phyloP scores from a whole-genome alignment of 1,139 yeast genomes.

The Candida sanyaensis region DNA sequence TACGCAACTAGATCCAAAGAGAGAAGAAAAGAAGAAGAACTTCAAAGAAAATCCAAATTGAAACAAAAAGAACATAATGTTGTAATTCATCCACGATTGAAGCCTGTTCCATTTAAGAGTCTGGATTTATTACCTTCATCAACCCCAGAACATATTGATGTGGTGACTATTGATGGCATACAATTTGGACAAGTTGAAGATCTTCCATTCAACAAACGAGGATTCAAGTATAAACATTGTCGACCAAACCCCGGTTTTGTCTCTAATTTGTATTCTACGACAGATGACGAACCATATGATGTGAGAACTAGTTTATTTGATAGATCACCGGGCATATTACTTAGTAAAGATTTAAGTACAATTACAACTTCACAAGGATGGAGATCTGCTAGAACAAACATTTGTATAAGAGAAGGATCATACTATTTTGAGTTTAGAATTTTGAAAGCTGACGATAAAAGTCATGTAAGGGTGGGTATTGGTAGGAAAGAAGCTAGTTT shows the following conservation, averaged over 20 bases:
- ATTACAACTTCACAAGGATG: conserved; percentile 72
- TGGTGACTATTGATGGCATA: conserved; percentile 16
- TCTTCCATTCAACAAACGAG: conserved; percentile 75
- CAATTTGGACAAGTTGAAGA: conserved; percentile 63
- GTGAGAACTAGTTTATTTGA: conserved; percentile 74
- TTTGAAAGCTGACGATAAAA: conserved; percentile 43
- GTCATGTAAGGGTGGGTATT: conserved; percentile 81
- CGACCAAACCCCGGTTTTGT: conserved; percentile 65
- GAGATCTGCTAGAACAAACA: conserved; percentile 76
- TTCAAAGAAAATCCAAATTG: conserved; percentile 18
- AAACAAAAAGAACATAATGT: conserved; percentile 33
- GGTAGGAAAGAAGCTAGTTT: conserved; percentile 84
- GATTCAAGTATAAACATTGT: conserved; percentile 82
- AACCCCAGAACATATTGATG: conserved; percentile 13
- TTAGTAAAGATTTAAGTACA: conserved; percentile 42
- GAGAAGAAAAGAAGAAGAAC: conserved; percentile 19
- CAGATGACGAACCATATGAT: conserved; percentile 69
- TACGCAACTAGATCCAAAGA: conserved; percentile 30
- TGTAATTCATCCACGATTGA: conserved; percentile 44
- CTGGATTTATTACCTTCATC: conserved; percentile 26
- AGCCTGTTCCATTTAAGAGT: conserved; percentile 44
- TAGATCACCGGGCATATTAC: conserved; percentile 59
- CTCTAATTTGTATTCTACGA: conserved; percentile 67
- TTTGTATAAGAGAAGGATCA: conserved; percentile 74
- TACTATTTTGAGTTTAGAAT: conserved; percentile 80